Evolutionary conservation across 169 alveolate genomes (phyloP), one percentile per base, ranked within the genome.

Genomic region (Neospora caninum): DNA sequence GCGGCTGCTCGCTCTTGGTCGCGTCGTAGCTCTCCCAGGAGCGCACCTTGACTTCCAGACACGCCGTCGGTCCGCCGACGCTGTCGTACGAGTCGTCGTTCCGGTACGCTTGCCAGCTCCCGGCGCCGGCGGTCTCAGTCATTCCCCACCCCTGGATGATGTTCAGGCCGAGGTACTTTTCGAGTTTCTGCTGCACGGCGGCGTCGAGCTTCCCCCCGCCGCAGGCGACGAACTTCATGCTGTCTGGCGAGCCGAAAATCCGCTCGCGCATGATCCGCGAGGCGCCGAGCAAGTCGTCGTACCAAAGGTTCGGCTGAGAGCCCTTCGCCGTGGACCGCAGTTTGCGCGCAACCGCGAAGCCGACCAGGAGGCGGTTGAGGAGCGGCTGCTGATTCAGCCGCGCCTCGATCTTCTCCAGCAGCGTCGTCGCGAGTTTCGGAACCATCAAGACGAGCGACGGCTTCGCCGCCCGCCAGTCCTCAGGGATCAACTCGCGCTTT

Each of bases 71-170:
- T 27, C 98, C 97, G 31, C 99, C 99, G 22, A 97, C 96, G 53
- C 92, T 95, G 80, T 88, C 94, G 2, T 93, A 80, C 7, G 95
- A 92, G 25, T 36, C 87, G 84, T 88, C 93, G 29, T 88, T 34
- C 16, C 91, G 53, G 80, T 93, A 80, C 25, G 92, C 80, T 10
- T 93, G 86, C 69, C 93, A 88, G 29, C 98, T 95, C 80, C 97
- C 94, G 39, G 97, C 98, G 67, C 98, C 98, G 58, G 96, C 73
- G 29, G 97, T 94, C 94, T 98, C 99, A 58, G 98, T 97, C 97
- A 95, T 84, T 49, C 97, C 97, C 78, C 94, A 96, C 0, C 97
- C 97, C 95, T 94, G 70, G 0, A 43, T 27, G 36, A 80, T 42
- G 53, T 38, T 38, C 42, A 82, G 25, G 42, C 67, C 89, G 34